Conservation (phyloP, 441 rosid species). For the Metrosideros polymorpha region DNA sequence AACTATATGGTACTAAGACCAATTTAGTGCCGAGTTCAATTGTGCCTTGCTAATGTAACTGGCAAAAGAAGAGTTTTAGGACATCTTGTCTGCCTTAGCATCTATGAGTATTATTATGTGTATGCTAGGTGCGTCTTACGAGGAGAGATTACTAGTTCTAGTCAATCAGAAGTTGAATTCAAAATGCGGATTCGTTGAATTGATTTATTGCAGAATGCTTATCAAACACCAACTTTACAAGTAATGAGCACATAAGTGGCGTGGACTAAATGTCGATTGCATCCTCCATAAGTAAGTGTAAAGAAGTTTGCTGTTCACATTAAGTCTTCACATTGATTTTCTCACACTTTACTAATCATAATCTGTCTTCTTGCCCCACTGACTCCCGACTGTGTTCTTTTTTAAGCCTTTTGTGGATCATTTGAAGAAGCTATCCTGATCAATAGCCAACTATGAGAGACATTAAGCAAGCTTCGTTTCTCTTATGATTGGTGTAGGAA, state of each 20-base stretch:
- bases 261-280: background rate
- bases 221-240: background rate
- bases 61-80: background rate
- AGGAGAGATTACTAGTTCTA: background rate
- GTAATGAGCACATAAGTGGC: background rate
- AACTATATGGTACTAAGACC: background rate
- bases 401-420: background rate
- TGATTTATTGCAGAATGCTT: background rate
- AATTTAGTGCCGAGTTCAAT: background rate
- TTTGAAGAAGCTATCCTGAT: background rate
- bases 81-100: background rate
- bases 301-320: background rate
- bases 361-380: background rate
- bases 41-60: background rate
- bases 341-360: background rate
- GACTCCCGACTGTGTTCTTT: background rate
- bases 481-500: slow-evolving; percentile 27
- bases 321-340: background rate
- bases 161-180: background rate
- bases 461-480: background rate
- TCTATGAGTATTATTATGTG: background rate
- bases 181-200: background rate
- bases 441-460: background rate
- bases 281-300: background rate
- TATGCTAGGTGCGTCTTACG: background rate